Evolutionary conservation across 1,284 basidiomycete genomes (phyloP), one percentile per base, ranked within the genome.

Genomic region (Puccinia sorghi): DNA sequence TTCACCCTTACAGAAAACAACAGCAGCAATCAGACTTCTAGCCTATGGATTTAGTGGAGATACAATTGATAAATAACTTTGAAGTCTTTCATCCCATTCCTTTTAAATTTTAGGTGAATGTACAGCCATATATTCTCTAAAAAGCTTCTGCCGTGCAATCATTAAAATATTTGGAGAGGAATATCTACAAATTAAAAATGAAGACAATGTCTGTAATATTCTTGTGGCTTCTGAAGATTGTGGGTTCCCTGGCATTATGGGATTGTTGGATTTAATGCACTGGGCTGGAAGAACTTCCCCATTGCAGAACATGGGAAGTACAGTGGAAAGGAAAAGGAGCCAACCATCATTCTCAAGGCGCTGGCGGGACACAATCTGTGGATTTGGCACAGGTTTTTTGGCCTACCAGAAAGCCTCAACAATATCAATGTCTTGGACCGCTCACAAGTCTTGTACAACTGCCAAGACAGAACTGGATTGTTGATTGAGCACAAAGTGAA

Each of bases 261-360:
- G 43, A 12, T 46, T 7, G 41, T 15, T 50, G 25, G 69, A 71
- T 27, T 71, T 48, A 37, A 71, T 71, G 69, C 69, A 71, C 27
- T 71, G 69, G 27, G 17, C 7, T 71, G 69, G 69, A 71, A 59
- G 41, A 73, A 59, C 37, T 73, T 37, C 56, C 71, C 71, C 32
- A 25, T 43, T 37, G 71, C 71, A 43, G 37, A 39, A n/a, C 20
- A 39, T 13, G 71, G 32, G 4, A 1, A 59, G 41, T 73, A 59
- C 57, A 59, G 37, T 22, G 71, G 71, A 7, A 73, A 73, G 57
- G 71, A 73, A 61, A 32, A 46, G 17, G 64, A 43, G 15, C 37
- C 71, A 22, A 41, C 27, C 0, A 12, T 73, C 3, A 54, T 73
- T 59, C 56, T 73, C 3, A 41, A 73, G 25, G 71, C 41, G n/a